Evolutionary conservation across 495 filamentous ascomycete genomes (phyloP), one percentile per base, ranked within the genome.

Genomic region (Pyronema domesticum): DNA sequence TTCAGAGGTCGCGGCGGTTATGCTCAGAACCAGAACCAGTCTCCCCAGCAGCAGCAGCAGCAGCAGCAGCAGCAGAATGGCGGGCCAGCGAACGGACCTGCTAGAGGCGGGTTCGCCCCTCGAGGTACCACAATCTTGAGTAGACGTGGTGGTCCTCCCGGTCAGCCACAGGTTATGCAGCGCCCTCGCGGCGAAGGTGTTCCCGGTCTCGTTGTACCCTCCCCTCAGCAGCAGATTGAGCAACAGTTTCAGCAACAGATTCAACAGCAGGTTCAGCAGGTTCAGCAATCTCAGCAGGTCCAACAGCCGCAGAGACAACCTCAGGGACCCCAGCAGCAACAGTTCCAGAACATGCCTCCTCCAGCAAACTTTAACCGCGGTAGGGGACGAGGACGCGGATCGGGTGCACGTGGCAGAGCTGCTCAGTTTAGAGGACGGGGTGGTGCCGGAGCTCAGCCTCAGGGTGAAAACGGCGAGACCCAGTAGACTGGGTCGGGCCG

Each of bases 71-170:
- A 67, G 69, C 65, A 30, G 5, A n/a, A n/a, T n/a, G n/a, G 23
- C 23, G 23, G 23, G 23, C 23, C 23, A 30, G 69, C 69, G 10
- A 67, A 66, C 14, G 36, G 56, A 37, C 68, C 68, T 46, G 65
- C 60, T 30, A 65, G 61, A 19, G 51, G 57, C 35, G 61, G 60
- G 7, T 65, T 55, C 8, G 46, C 37, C 7, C 50, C 50, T 13
- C 33, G 50, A 53, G 50, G 50, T 18, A 9, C 14, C 35, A 60
- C 30, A 14, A 19, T 46, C 51, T 15, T 46, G n/a, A 42, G 53
- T 42, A 54, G 67, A 37, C 68, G 68, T 51, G 68, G 65, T 40
- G 64, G 68, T 36, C 60, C 60, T n/a, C 68, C 67, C 54, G 69
- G 13, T 45, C 52, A 34, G 14, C 58, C 56, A 37, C 47, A 15